Base-by-base conservation (phyloP, 108 stramenopile species). In the Chaetoceros muelleri region DNA sequence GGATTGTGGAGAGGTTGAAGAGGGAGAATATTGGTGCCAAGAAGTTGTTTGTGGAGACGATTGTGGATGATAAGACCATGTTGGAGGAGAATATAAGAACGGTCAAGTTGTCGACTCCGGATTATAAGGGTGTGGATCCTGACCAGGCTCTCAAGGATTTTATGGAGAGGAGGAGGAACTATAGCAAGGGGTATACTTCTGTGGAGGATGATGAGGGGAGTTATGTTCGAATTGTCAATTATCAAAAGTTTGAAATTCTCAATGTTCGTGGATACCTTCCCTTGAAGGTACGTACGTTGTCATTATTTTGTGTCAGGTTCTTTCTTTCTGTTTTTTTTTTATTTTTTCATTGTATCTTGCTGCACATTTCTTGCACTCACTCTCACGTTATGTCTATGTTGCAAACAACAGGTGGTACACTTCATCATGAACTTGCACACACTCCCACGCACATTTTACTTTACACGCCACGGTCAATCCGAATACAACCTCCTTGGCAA, bases 381-480 rank as follows among this genome's bases (percentile, higher is more conserved):
- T n/a, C n/a, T n/a, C n/a, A n/a, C n/a, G n/a, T n/a, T n/a, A n/a
- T n/a, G n/a, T n/a, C n/a, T n/a, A n/a, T n/a, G n/a, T n/a, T n/a
- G n/a, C n/a, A n/a, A n/a, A n/a, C n/a, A n/a, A 22, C 24, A 79
- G 76, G 74, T 96, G 26, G 88, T 90, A 21, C 90, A 93, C 46
- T 96, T 93, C 68, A 79, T 96, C 52, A 96, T 93, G 91, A 93
- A 93, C 49, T 64, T 96, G 53, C 95, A 93, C 58, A 85, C 82
- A 1, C 67, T 85, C 8, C 78, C 87, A 44, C 77, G 92, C 24
- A 84, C 82, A 7, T 96, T 94, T 63, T 99, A 90, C 64, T 75
- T 99, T 62, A 95, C 93, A 3, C 86, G 99, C 20, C 99, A 99
- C 74, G 99, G 99, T 28, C 96, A 99, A 73, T 93, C 89, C 17